These are phyloP conservation scores for Alternaria conjuncta DNA, from an alignment of 2,329 filamentous ascomycete species.

Conservation along the genomic window DNA sequence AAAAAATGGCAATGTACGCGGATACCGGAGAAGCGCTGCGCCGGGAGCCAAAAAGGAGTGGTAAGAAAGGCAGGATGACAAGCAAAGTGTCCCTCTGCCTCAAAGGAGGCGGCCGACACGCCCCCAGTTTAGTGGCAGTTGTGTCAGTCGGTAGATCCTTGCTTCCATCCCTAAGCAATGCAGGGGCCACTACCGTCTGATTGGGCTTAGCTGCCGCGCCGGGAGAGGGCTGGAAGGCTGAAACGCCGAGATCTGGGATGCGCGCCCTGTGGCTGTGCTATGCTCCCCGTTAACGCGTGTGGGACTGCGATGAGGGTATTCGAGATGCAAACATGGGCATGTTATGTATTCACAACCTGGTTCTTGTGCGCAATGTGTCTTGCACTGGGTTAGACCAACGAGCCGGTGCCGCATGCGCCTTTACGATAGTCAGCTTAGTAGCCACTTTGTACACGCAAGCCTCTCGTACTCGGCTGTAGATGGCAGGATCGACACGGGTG, in stretches of 20 bases:
- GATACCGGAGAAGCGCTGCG: not conserved
- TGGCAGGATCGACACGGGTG: conserved; percentile 1
- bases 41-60: not conserved
- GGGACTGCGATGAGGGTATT: not conserved
- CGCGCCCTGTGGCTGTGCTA: not conserved
- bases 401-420: not conserved
- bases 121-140: conserved; percentile 3
- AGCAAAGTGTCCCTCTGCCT: not conserved
- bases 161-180: not conserved
- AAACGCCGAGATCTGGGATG: not conserved
- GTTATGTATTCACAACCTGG: not conserved
- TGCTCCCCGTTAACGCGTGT: not conserved
- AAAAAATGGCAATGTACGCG: not conserved
- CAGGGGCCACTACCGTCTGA: not conserved
- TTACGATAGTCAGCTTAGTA: not conserved
- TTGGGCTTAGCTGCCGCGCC: not conserved
- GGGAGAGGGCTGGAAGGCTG: not conserved
- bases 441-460: conserved; percentile 12
- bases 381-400: not conserved
- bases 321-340: not conserved
- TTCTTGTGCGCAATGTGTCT: not conserved
- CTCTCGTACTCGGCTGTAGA: conserved; percentile 6
- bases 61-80: not conserved
- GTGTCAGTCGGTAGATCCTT: not conserved
- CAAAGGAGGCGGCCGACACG: conserved; percentile 1